phyloP scores from a whole-genome alignment of 2,329 filamentous ascomycete species.

The Fusarium burgessii region DNA sequence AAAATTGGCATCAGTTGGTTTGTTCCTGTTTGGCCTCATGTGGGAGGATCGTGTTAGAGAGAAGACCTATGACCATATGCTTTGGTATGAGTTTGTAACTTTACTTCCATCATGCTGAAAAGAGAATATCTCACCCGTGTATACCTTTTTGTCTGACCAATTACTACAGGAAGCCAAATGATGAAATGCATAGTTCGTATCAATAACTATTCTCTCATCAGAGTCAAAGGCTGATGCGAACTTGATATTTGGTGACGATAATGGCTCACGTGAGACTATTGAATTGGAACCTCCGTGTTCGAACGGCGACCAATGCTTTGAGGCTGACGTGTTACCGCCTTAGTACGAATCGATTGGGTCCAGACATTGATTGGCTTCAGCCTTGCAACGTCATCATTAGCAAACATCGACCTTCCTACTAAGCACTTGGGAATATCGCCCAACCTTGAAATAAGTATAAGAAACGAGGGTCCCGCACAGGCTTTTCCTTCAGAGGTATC shows the following conservation, averaged over 20 bases:
- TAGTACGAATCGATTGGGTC: slow-evolving; percentile 2
- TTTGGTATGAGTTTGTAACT: too few species aligned
- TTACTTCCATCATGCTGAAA: too few species aligned
- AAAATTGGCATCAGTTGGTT: too few species aligned
- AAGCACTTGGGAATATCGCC: not conserved
- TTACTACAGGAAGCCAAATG: accelerated
- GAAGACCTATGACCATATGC: too few species aligned
- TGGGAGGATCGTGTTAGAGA: too few species aligned
- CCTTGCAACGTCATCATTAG: slow-evolving; percentile 20
- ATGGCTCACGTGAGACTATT: not conserved
- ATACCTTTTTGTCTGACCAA: accelerated
- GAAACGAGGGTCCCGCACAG: not conserved
- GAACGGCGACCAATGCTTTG: not conserved
- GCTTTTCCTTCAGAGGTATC: too few species aligned
- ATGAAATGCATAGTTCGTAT: not conserved
- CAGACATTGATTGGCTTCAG: not conserved
- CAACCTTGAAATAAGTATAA: not conserved
- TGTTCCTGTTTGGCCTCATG: too few species aligned
- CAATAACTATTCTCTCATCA: not conserved
- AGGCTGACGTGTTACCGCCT: not conserved
- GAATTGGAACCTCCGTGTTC: not conserved
- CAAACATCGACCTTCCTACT: not conserved
- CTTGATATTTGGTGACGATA: too few species aligned
- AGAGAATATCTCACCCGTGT: not conserved
- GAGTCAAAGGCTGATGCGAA: too few species aligned